A percentile compares a stretch with the other conserved stretches of the same genome.
Conservation (phyloP, 257 asterid species). For the Echites panduratus region DNA sequence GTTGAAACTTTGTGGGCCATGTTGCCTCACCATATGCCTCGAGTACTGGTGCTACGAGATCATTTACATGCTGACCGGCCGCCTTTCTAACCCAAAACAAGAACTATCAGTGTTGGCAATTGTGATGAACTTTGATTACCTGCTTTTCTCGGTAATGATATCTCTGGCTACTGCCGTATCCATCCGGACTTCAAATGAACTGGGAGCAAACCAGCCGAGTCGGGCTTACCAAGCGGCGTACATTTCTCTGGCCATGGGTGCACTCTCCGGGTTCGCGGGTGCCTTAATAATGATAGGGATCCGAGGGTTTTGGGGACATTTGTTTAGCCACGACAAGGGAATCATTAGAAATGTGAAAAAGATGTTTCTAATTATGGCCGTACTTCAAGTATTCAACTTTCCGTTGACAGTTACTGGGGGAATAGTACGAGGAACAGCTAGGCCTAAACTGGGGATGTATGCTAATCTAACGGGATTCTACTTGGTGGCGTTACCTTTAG, state of each 20-base stretch:
- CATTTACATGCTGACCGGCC: slow-evolving; percentile 60
- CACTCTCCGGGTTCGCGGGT: slow-evolving; percentile 38
- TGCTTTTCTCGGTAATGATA: slow-evolving; percentile 64
- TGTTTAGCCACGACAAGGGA: slow-evolving; percentile 55
- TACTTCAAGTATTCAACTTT: slow-evolving; percentile 60
- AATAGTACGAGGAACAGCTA: slow-evolving; percentile 77
- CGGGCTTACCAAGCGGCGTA: slow-evolving; percentile 41
- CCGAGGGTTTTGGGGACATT: slow-evolving; percentile 57
- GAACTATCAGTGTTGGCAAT: slow-evolving; percentile 61
- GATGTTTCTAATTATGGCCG: slow-evolving; percentile 55
- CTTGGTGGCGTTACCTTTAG: slow-evolving; percentile 61
- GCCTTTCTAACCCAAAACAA: slow-evolving; percentile 45
- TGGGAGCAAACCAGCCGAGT: slow-evolving; percentile 46
- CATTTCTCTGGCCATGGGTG: slow-evolving; percentile 27
- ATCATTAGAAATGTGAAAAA: slow-evolving; percentile 38
- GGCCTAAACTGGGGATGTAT: slow-evolving; percentile 70
- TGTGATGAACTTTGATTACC: slow-evolving; percentile 71
- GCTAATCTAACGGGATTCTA: slow-evolving; percentile 74
- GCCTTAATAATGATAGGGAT: slow-evolving; percentile 44
- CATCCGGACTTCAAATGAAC: slow-evolving; percentile 68
- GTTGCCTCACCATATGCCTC: slow-evolving; percentile 82
- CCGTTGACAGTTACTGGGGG: slow-evolving; percentile 86
- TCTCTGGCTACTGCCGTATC: slow-evolving; percentile 71
- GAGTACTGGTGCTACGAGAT: slow-evolving; percentile 98
- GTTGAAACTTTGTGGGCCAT: slow-evolving; percentile 54